Evolutionary conservation across 768 basidiomycete genomes (phyloP), one percentile per base, ranked within the genome.

Genomic region (Mrakia hoshinonis): DNA sequence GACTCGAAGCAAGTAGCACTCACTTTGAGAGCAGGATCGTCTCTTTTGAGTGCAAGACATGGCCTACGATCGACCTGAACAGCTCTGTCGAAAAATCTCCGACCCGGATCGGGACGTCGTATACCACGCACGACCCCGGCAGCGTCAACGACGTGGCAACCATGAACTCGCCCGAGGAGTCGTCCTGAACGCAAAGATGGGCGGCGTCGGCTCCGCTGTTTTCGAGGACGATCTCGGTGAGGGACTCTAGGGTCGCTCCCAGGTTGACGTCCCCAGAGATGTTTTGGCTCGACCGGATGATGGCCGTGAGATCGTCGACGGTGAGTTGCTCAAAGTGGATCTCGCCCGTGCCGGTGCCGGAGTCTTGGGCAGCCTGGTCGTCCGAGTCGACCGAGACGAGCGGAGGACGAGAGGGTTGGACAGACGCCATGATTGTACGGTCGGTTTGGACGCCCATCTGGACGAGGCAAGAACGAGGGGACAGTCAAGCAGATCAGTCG

Each of bases 201-300:
- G 87, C 86, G 68, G 82, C 85, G 76, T 88, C 85, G 2, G 87
- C 88, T 1, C 85, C 85, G 54, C 85, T 87, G 0, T 84, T 85
- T 76, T 87, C 87, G 86, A 73, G 38, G 51, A 61, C 31, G 65
- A 77, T 20, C 0, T 24, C 61, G 0, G 89, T 89, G 62, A 90
- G 78, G 47, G 87, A 80, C 75, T 87, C 86, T 31, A 89, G 79
- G 12, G 87, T 87, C 36, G 74, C 20, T 70, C 54, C 47, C 67
- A 36, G 26, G 29, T 46, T 22, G 67, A 54, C 72, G 34, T 71
- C 18, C 47, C 86, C 85, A 0, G 87, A 87, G 18, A 90, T 88
- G 67, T 87, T 86, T 77, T 87, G 87, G 6, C 69, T 70, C 75
- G 86, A 88, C 75, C 86, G 87, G 39, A 89, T 81, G 63, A 90